Percentiles rank a stretch among this genome's conserved stretches.
These are phyloP conservation scores for Erigeron philadelphicus DNA, from an alignment of 140 eudicot species.

Conservation along the genomic window DNA sequence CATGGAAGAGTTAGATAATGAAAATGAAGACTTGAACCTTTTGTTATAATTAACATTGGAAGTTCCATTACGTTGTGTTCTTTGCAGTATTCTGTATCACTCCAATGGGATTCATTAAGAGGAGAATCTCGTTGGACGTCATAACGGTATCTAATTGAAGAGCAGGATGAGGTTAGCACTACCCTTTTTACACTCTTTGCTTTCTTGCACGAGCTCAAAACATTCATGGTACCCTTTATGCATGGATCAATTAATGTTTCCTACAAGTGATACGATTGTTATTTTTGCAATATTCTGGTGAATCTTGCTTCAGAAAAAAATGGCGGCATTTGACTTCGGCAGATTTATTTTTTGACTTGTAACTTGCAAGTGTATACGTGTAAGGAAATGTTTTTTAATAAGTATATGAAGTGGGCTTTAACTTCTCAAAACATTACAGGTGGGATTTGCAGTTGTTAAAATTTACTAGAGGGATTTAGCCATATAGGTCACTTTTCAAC, in stretches of 20 bases:
- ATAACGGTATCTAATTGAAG: constrained; percentile 64
- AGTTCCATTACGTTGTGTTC: constrained; percentile 41
- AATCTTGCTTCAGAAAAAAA: not conserved
- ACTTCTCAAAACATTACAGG: not conserved
- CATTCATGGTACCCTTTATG: constrained; percentile 73
- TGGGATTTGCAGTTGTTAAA: not conserved
- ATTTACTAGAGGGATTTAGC: not conserved
- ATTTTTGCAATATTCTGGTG: constrained; percentile 1
- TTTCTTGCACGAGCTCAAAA: constrained; percentile 71
- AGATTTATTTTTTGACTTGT: not conserved
- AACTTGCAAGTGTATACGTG: not conserved
- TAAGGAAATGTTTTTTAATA: too few relatives aligned
- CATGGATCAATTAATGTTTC: constrained; percentile 71
- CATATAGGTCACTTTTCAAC: not conserved
- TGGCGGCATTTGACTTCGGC: not conserved
- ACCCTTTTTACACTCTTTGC: constrained; percentile 67
- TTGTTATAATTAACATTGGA: not conserved
- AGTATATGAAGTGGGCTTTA: too few relatives aligned
- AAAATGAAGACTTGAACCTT: not conserved
- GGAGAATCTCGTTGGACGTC: constrained; percentile 57
- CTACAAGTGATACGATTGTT: constrained; percentile 33
- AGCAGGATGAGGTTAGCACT: constrained; percentile 84
- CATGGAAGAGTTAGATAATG: not conserved
- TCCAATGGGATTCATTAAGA: constrained; percentile 89
- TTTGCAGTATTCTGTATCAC: constrained; percentile 68